Evolutionary conservation across 176 grass and related monocot genomes (phyloP).

Genomic region (Avena atlantica): DNA sequence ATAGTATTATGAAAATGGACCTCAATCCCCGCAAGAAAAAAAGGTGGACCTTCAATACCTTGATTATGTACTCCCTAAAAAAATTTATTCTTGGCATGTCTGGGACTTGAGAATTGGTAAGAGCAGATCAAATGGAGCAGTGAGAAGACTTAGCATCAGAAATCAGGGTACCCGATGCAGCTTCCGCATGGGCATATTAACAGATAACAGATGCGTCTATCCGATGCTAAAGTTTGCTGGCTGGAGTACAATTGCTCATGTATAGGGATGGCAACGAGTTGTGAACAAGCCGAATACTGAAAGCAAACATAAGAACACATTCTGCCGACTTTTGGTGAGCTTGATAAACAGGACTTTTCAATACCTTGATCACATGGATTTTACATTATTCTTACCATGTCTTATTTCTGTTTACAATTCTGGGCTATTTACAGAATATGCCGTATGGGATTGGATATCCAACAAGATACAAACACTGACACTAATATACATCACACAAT

Average conservation of each 20-base stretch:
- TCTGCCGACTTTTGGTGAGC: not conserved
- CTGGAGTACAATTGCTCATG: not conserved
- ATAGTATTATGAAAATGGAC: no score
- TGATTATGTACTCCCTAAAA: no score
- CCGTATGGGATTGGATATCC: conserved; percentile 48
- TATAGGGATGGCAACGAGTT: no score
- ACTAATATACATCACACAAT: conserved; percentile 36
- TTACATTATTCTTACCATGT: conserved; percentile 31
- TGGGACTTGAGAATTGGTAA: no score
- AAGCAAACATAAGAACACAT: no score
- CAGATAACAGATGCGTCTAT: not conserved
- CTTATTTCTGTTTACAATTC: conserved; percentile 57
- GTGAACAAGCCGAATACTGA: no score
- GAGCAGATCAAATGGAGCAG: no score
- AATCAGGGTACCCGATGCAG: no score
- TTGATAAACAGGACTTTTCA: not conserved
- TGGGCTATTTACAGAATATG: conserved; percentile 66
- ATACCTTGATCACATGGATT: conserved; percentile 25
- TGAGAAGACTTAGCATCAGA: no score
- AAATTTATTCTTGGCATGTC: no score
- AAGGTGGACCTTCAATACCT: no score
- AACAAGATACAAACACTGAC: conserved; percentile 30
- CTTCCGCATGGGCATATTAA: not conserved
- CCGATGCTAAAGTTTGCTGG: conserved; percentile 13
- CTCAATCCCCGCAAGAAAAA: no score